These are phyloP conservation scores for Parafenestella ontariensis DNA, from an alignment of 2,329 filamentous ascomycete genomes.

Conservation along the genomic window DNA sequence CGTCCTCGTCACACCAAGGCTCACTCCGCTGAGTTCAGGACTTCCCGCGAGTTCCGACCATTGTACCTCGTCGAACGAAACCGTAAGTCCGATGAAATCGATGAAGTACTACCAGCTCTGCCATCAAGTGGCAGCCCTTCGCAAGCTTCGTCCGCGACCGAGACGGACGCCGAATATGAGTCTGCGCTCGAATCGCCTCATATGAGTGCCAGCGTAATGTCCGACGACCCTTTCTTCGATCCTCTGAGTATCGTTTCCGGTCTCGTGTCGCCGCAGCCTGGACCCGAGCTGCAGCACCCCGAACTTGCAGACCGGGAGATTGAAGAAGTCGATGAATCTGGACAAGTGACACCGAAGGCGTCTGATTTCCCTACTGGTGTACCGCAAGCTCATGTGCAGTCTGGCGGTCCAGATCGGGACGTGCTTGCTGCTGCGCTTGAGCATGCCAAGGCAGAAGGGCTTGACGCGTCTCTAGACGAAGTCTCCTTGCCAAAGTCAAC, in stretches of 20 bases:
- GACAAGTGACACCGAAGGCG: conserved; percentile 74
- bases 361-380: conserved; percentile 52
- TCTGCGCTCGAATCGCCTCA: conserved; percentile 53
- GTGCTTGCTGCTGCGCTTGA: conserved; percentile 35
- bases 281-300: conserved; percentile 25
- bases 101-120: conserved; percentile 59
- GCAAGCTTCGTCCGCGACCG: conserved; percentile 43
- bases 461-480: conserved; percentile 19
- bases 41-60: conserved; percentile 74
- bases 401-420: conserved; percentile 25
- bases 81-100: conserved; percentile 40
- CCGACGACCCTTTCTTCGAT: conserved; percentile 33
- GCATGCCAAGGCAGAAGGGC: conserved; percentile 16
- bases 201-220: conserved; percentile 26
- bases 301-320: conserved; percentile 38
- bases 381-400: conserved; percentile 2
- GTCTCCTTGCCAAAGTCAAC: conserved; percentile 7
- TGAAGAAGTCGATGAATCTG: conserved; percentile 64
- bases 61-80: conserved; percentile 79
- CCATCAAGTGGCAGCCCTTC: conserved; percentile 55
- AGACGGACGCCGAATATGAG: conserved; percentile 54
- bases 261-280: conserved; percentile 24
- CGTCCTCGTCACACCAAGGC: conserved; percentile 54
- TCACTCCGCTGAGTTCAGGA: conserved; percentile 61
- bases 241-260: conserved; percentile 23